phyloP scores from a whole-genome alignment of 1,284 basidiomycete species.

The Ganoderma multipileum region DNA sequence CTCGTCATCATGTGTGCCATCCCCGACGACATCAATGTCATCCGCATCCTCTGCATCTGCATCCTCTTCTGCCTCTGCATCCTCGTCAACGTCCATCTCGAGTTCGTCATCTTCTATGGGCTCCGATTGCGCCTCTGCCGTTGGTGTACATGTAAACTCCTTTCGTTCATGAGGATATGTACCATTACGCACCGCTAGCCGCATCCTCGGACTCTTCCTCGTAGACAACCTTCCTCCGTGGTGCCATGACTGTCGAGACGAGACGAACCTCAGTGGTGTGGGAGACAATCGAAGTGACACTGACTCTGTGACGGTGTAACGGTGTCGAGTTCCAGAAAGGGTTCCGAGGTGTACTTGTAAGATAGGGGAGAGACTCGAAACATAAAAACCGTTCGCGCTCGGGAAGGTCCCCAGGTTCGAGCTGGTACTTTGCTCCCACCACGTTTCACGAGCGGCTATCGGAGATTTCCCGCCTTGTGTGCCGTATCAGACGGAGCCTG shows the following conservation, averaged over 20 bases:
- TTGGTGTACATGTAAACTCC: background rate
- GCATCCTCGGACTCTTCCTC: conserved; percentile 34
- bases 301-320: too few species aligned
- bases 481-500: too few species aligned
- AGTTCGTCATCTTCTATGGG: conserved; percentile 33
- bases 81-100: conserved; percentile 41
- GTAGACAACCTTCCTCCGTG: conserved; percentile 23
- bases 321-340: too few species aligned
- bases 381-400: too few species aligned
- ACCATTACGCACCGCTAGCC: conserved; percentile 32
- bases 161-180: background rate
- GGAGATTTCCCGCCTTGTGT: too few species aligned
- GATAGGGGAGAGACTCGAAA: too few species aligned
- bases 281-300: background rate
- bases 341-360: too few species aligned
- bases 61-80: conserved; percentile 39
- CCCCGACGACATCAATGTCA: conserved; percentile 36
- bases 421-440: too few species aligned
- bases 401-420: background rate
- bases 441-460: too few species aligned
- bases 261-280: background rate
- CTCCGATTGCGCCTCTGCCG: conserved; percentile 31
- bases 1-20: conserved; percentile 43
- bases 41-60: conserved; percentile 34
- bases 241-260: conserved; percentile 19